phyloP scores from a whole-genome alignment of 2,329 filamentous ascomycete genomes.

The Colletotrichum incanum region DNA sequence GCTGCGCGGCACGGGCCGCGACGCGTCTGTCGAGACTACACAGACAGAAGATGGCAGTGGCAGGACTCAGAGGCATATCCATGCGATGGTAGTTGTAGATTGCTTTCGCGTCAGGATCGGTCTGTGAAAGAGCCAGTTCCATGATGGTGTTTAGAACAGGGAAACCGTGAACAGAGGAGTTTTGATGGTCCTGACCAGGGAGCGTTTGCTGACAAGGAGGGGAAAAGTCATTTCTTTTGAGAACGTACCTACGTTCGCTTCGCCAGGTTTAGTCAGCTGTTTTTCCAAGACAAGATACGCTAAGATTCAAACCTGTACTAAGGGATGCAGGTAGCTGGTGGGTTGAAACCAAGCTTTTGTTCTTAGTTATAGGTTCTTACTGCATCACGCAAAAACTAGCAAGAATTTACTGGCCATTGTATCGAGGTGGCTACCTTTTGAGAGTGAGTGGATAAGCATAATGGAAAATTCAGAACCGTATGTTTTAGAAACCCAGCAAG shows the following conservation, averaged over 20 bases:
- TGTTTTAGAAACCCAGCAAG: too few relatives aligned
- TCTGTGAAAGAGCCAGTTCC: background rate
- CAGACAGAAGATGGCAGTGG: constrained; percentile 63
- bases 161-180: background rate
- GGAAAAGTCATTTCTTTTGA: background rate
- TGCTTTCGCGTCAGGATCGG: constrained; percentile 52
- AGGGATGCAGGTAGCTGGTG: constrained; percentile 41
- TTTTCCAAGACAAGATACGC: background rate
- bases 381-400: too few relatives aligned
- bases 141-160: background rate
- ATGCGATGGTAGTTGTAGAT: constrained; percentile 63
- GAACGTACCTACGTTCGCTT: background rate
- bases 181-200: background rate
- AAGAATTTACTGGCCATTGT: too few relatives aligned
- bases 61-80: constrained; percentile 53
- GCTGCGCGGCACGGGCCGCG: constrained; percentile 58
- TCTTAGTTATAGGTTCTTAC: background rate
- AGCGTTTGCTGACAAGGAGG: background rate
- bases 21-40: constrained; percentile 64
- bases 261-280: constrained; percentile 7
- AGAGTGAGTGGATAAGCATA: too few relatives aligned
- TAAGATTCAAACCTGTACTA: background rate
- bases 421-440: too few relatives aligned
- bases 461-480: too few relatives aligned
- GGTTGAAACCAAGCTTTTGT: background rate